Percentiles rank a stretch among this genome's conserved stretches.
phyloP scores from a whole-genome alignment of 108 stramenopile species.

The Skeletonema marinoi region DNA sequence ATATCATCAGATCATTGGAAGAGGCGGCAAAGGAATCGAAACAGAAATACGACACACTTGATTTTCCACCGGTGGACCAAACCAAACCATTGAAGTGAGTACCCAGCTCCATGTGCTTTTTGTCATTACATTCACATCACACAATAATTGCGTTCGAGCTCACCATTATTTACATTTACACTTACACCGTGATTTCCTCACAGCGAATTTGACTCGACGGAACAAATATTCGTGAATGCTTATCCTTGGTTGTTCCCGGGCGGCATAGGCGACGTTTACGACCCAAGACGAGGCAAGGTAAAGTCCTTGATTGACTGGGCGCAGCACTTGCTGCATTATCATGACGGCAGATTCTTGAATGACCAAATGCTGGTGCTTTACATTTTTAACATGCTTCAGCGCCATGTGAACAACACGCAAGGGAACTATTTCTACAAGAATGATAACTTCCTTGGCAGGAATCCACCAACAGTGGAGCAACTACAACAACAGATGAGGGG shows the following conservation, averaged over 20 bases:
- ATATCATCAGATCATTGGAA: not conserved
- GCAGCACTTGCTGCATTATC: constrained; percentile 14
- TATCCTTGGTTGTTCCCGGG: constrained; percentile 31
- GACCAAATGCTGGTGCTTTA: constrained; percentile 12
- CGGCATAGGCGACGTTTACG: constrained; percentile 22
- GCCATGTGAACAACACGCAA: constrained; percentile 1
- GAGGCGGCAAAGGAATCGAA: not conserved
- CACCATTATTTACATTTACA: too few relatives aligned
- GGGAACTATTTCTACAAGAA: constrained; percentile 17
- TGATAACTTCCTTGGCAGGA: too few relatives aligned
- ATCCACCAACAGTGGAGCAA: constrained; percentile 23
- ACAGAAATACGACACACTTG: not conserved
- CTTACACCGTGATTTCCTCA: too few relatives aligned
- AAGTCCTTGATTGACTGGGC: constrained; percentile 7
- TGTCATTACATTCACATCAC: too few relatives aligned
- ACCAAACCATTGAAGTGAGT: not conserved
- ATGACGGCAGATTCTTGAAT: constrained; percentile 23
- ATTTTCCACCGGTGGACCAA: not conserved
- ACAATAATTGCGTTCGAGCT: too few relatives aligned
- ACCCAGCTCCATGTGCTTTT: too few relatives aligned
- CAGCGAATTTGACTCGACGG: constrained; percentile 5
- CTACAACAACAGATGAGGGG: constrained; percentile 7
- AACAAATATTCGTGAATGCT: constrained; percentile 10
- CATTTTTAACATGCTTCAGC: constrained; percentile 16
- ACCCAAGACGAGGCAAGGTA: constrained; percentile 5